Base-by-base conservation (phyloP, 177 flowering plant genomes). In the Vitis hybrid region DNA sequence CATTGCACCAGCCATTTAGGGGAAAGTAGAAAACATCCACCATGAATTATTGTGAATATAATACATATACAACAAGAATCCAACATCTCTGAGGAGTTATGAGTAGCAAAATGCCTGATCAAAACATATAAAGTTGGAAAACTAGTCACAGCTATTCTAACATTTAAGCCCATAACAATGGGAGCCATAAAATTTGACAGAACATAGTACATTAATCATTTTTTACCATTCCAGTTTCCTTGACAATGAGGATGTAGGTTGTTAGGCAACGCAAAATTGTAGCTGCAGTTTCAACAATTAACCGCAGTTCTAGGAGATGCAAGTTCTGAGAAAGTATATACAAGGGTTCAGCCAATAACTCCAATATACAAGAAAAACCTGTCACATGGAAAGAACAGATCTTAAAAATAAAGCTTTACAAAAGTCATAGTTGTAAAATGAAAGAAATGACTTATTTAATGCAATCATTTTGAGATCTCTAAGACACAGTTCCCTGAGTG, bases 291-390 rank as follows among this genome's bases (percentile, higher is more conserved):
- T 94, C 99, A 75, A 87, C 92, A 60, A 88, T 52, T 71, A 93
- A 70, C 15, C 97, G 86, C 75, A 94, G 78, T 76, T 80, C 74
- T 56, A 93, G 91, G 32, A 88, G 86, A 75, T 89, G 79, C 79
- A 94, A 80, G 70, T 83, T 91, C 82, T 93, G 98, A 61, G 98
- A 88, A 69, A 96, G 92, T 74, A 96, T 92, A 72, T 94, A 93
- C 61, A 94, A 80, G 0, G 98, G 98, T 78, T 96, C 98, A 10
- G 98, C 92, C 81, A 92, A 66, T 62, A 96, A 82, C 85, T 96
- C 99, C 80, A 96, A 68, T 66, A 91, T 70, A 74, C 99, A 96
- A 14, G 99, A 98, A 78, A 82, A 79, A 63, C 97, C 99, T 96
- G 87, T 70, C 72, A 87, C 3, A 73, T 40, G 15, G 62, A 40